Evolutionary conservation across 805 yeast genomes (phyloP).

Genomic region (Ogataea haglerorum): DNA sequence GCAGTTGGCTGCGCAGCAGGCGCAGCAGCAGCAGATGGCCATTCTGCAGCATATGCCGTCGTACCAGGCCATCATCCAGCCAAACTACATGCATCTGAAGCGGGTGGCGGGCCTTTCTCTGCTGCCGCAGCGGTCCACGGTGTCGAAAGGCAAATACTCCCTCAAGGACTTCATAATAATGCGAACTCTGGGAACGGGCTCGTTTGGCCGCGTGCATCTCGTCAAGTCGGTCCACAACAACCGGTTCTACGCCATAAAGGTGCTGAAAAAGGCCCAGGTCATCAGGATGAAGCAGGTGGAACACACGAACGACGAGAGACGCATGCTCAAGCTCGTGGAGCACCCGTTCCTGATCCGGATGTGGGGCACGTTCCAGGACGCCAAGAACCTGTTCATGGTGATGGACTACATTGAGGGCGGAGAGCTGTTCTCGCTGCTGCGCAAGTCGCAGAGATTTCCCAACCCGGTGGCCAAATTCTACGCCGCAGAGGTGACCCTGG

Average conservation of each 20-base stretch:
- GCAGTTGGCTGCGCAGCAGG: conserved; percentile 27
- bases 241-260: conserved; percentile 58
- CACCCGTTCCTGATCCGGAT: conserved; percentile 59
- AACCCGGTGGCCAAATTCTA: conserved; percentile 63
- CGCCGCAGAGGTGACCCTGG: conserved; percentile 59
- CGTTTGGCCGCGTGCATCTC: conserved; percentile 58
- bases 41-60: conserved; percentile 33
- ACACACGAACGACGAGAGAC: conserved; percentile 60
- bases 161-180: conserved; percentile 54
- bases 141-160: conserved; percentile 55
- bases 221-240: conserved; percentile 59
- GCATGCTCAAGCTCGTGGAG: conserved; percentile 56
- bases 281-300: conserved; percentile 63
- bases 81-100: conserved; percentile 28
- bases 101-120: conserved; percentile 28
- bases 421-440: conserved; percentile 51
- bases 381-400: conserved; percentile 55
- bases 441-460: conserved; percentile 59
- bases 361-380: conserved; percentile 67
- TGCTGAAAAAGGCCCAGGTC: conserved; percentile 54
- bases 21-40: conserved; percentile 31
- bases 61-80: conserved; percentile 35
- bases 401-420: conserved; percentile 69
- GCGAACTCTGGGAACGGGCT: conserved; percentile 59
- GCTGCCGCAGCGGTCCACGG: conserved; percentile 31